Evolutionary conservation across 2,329 filamentous ascomycete genomes (phyloP).

Genomic region (Ophiostoma ulmi): DNA sequence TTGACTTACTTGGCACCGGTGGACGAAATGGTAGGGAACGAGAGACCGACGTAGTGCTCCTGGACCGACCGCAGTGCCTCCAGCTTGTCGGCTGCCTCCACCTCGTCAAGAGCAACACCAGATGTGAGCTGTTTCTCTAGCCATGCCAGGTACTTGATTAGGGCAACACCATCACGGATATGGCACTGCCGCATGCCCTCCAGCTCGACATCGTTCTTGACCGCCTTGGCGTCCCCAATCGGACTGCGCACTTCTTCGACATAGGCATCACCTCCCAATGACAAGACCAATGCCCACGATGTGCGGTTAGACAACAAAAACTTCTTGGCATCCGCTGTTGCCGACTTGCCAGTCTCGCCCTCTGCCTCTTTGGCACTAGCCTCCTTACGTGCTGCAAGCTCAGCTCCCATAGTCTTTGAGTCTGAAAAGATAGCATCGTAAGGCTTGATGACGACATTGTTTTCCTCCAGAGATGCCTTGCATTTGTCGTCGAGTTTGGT

Average conservation of each 20-base stretch:
- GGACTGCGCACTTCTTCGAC: constrained; percentile 86
- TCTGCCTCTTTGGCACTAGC: constrained; percentile 24
- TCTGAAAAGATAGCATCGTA: constrained; percentile 80
- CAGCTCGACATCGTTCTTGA: constrained; percentile 88
- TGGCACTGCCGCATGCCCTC: constrained; percentile 93
- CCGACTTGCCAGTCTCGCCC: constrained; percentile 26
- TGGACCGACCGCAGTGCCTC: constrained; percentile 65
- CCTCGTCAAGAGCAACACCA: constrained; percentile 73
- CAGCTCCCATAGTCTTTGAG: constrained; percentile 55
- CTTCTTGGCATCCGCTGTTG: constrained; percentile 47
- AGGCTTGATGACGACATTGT: constrained; percentile 68
- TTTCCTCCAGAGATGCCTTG: constrained; percentile 62
- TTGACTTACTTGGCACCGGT: constrained; percentile 66
- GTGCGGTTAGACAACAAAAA: constrained; percentile 83
- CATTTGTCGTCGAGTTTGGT: constrained; percentile 68
- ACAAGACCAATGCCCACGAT: constrained; percentile 86
- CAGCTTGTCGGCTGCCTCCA: constrained; percentile 85
- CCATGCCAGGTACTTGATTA: constrained; percentile 95
- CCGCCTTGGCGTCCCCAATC: constrained; percentile 81
- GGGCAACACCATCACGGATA: constrained; percentile 82
- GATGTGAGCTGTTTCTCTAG: constrained; percentile 82
- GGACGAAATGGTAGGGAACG: constrained; percentile 93
- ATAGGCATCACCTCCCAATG: constrained; percentile 76
- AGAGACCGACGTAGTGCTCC: constrained; percentile 78
- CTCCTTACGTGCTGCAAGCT: constrained; percentile 19